Evolutionary conservation across 305 asterid genomes (phyloP).

Genomic region (Fraxinus platypoda): DNA sequence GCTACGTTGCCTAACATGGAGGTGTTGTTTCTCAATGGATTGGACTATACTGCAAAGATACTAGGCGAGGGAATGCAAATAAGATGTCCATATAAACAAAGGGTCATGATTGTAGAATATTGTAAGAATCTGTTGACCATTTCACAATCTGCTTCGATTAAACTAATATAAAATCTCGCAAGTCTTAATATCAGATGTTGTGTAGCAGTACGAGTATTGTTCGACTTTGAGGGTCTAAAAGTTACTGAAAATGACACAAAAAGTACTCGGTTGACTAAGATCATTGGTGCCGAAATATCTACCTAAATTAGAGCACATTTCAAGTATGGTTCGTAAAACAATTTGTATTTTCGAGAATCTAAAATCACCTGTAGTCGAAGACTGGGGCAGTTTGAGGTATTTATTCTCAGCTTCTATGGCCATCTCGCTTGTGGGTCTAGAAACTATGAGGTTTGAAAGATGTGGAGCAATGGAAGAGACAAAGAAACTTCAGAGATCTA

Average conservation of each 20-base stretch:
- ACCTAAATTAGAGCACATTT: neutral
- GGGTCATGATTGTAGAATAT: neutral
- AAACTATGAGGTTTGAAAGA: neutral
- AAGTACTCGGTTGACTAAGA: slow-evolving; percentile 1
- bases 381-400: neutral
- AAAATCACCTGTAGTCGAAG: neutral
- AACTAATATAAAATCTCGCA: neutral
- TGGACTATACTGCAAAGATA: too few species aligned
- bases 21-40: too few species aligned
- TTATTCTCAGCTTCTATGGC: neutral
- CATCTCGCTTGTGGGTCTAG: neutral
- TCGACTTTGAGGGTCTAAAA: neutral
- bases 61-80: too few species aligned
- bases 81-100: too few species aligned
- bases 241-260: neutral
- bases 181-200: neutral
- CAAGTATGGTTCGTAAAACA: neutral
- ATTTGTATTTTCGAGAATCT: neutral
- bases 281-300: neutral
- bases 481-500: neutral
- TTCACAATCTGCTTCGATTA: neutral
- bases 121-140: neutral
- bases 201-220: slow-evolving; percentile 4
- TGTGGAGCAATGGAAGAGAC: too few species aligned
- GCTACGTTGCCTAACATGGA: too few species aligned